Evolutionary conservation across 306 rosid genomes (phyloP).

Genomic region (Malus asiatica): DNA sequence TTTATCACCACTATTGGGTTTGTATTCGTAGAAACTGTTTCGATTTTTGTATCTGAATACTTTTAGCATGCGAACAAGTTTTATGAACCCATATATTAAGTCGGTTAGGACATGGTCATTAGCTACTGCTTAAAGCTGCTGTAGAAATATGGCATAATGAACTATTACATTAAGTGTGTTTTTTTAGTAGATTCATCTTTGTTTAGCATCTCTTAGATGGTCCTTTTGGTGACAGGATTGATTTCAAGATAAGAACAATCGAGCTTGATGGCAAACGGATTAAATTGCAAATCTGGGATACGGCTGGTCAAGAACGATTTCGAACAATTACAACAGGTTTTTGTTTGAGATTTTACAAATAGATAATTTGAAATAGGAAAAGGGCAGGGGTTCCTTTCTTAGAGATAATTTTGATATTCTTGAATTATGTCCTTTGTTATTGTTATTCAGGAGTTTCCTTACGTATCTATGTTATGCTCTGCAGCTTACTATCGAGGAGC

Average conservation of each 20-base stretch:
- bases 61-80: not conserved
- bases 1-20: slow-evolving; percentile 82
- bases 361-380: not conserved
- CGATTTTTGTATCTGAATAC: not conserved
- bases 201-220: slow-evolving; percentile 6
- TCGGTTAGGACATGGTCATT: slow-evolving; percentile 1
- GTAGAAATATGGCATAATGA: not conserved
- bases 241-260: slow-evolving; percentile 86
- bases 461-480: slow-evolving; percentile 15
- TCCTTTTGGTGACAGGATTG: slow-evolving; percentile 43
- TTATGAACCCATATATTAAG: not conserved
- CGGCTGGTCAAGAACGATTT: slow-evolving; percentile 87
- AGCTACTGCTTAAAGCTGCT: not conserved
- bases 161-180: not conserved
- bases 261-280: slow-evolving; percentile 74
- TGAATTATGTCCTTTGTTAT: not conserved
- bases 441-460: not conserved
- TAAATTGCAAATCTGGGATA: slow-evolving; percentile 85
- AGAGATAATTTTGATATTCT: slow-evolving; percentile 3
- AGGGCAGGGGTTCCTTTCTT: not conserved
- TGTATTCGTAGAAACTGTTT: slow-evolving; percentile 26
- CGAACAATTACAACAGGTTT: slow-evolving; percentile 77
- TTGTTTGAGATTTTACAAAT: slow-evolving; percentile 11
- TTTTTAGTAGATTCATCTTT: not conserved
- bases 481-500: slow-evolving; percentile 94